Conservation (phyloP, 192 early-diverging fungal species). For the Mortierella antarctica region DNA sequence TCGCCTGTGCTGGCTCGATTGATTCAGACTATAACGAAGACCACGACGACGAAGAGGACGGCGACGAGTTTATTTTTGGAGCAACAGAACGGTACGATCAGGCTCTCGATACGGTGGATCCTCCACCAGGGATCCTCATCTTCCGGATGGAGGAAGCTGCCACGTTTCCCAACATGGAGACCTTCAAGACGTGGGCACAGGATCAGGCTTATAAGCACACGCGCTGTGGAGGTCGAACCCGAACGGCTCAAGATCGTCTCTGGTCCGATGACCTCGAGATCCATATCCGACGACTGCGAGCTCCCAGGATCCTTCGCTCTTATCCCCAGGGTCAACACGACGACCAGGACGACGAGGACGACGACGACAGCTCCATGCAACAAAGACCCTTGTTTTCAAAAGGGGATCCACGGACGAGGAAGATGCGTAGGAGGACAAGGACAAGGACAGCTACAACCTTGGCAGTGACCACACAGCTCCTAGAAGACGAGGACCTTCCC, state of each 20-base stretch:
- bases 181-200: slow-evolving; percentile 58
- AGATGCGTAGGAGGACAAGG: no score
- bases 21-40: no score
- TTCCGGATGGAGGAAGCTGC: slow-evolving; percentile 69
- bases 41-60: no score
- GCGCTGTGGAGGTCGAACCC: slow-evolving; percentile 11
- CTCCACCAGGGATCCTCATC: slow-evolving; percentile 72
- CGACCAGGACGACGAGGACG: not conserved
- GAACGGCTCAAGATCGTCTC: slow-evolving; percentile 14
- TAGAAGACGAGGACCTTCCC: slow-evolving; percentile 54
- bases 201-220: slow-evolving; percentile 36
- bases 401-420: no score
- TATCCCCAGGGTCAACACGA: not conserved
- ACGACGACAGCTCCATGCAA: not conserved
- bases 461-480: no score
- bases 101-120: slow-evolving; percentile 5
- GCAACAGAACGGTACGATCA: not conserved
- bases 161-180: slow-evolving; percentile 75
- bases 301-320: not conserved
- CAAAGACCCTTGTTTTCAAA: no score
- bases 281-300: slow-evolving; percentile 50
- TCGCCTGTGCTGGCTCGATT: not conserved
- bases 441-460: no score
- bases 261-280: slow-evolving; percentile 26
- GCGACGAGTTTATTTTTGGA: no score